Conservation (phyloP, 495 filamentous ascomycete genomes). For the Penicillium bialowiezense region DNA sequence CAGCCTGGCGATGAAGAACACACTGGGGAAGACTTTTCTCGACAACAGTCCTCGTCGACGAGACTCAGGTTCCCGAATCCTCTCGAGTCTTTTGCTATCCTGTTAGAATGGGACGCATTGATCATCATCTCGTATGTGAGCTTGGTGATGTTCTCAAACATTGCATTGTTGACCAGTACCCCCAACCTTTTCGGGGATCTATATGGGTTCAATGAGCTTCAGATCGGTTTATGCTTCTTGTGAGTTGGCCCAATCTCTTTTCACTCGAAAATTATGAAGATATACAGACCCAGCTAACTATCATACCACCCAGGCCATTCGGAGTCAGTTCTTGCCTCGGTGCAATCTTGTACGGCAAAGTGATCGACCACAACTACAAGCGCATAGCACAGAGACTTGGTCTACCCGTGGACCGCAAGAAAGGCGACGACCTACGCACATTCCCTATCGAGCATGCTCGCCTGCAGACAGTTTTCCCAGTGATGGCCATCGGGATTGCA, state of each 20-base stretch:
- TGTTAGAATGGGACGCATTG: constrained; percentile 61
- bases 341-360: constrained; percentile 52
- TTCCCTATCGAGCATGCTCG: constrained; percentile 63
- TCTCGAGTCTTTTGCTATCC: constrained; percentile 56
- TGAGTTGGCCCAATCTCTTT: constrained; percentile 7
- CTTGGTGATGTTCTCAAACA: constrained; percentile 53
- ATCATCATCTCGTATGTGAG: constrained; percentile 56
- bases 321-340: constrained; percentile 44
- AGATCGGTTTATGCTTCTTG: constrained; percentile 56
- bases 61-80: constrained; percentile 66
- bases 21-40: background rate
- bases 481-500: constrained; percentile 37
- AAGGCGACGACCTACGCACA: constrained; percentile 45
- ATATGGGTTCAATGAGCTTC: constrained; percentile 64
- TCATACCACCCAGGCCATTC: constrained; percentile 41
- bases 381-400: constrained; percentile 46
- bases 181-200: constrained; percentile 58
- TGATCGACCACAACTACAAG: constrained; percentile 56
- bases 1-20: constrained; percentile 21
- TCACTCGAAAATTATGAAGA: too few species aligned
- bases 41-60: background rate
- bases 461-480: constrained; percentile 45
- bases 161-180: constrained; percentile 48
- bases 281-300: too few species aligned
- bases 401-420: constrained; percentile 45